Base-by-base conservation (phyloP, 192 early-diverging fungal species). In the Gamsiella multidivaricata region DNA sequence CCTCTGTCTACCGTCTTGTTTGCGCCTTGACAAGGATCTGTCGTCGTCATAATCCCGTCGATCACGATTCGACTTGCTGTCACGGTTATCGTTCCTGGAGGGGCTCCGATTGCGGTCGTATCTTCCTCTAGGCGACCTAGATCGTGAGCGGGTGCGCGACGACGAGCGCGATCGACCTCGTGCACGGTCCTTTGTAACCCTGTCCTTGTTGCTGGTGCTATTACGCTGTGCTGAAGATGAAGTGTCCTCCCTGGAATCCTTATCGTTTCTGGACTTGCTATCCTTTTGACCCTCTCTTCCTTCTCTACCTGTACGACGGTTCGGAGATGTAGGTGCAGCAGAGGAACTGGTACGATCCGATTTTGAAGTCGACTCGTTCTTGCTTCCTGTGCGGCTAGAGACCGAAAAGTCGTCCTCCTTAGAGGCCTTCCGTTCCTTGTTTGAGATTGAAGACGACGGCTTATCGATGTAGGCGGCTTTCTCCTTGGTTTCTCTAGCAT, bases 31-130 rank as follows among this genome's bases (percentile, higher is more conserved):
- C 12, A 62, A 58, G 12, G 54, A 57, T 10, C 74, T 60, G 39
- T 69, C 74, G 14, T 78, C 74, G 17, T 76, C 73, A 47, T 68
- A 76, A 32, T 78, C 74, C 47, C 74, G 32, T 4, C 74, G 57
- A 32, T 78, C 74, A 2, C 74, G 59, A 17, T 43, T 69, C 9
- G 65, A 57, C 36, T 78, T 78, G 1, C 60, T 52, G 39, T 78
- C 74, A 10, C 74, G 74, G 25, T 31, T 45, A 20, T 75, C 71
- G 17, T 64, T 60, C 17, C 56, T 25, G 12, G 74, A 57, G 5
- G 54, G 52, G 33, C 65, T 68, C 23, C 74, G 46, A 9, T 69
- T 76, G 10, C 74, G 59, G 22, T 78, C 74, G 36, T 78, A 78
- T 11, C 65, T 22, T 53, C 70, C 56, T 28, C 74, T 59, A 20